Evolutionary conservation across 202 grass and related monocot genomes (phyloP), one percentile per base, ranked within the genome.

Genomic region (Brachypodium distachyon): DNA sequence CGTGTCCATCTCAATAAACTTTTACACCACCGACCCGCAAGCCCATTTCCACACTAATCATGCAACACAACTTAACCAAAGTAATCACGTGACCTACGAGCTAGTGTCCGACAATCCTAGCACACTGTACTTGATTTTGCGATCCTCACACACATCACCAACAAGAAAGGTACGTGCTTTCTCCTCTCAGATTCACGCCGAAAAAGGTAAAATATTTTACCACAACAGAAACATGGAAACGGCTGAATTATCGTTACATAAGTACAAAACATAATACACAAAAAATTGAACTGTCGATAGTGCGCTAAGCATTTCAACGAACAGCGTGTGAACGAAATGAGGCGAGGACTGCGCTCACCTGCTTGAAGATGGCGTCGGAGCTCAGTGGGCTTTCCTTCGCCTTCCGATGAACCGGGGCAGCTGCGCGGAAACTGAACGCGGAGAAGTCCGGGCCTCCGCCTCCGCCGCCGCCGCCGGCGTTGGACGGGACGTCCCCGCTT

Each of bases 311-410:
- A 72, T 60, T 73, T 67, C 51, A 31, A 50, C 13, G 67, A 58
- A 26, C 40, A 41, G 70, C 25, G 73, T 9, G 37, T 26, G 40
- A 37, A 28, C 34, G 18, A 2, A 71, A 72, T 4, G 32, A 13
- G 27, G 36, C 5, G 7, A 12, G 18, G 72, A 34, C n/a, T n/a
- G n/a, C n/a, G 60, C 73, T 78, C 8, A 91, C 93, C 90, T 97
- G 93, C 76, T 92, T 89, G 80, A 97, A 97, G 84, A 93, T 91
- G 48, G 83, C 81, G 60, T 83, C 80, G 67, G 91, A 91, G 78
- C 91, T 97, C 2, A 97, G 76, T 12, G 91, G 94, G 33, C 91
- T 92, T 67, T 97, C 91, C 68, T 74, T 94, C 42, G 82, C 67
- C 38, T 80, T 87, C 33, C 81, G 49, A 67, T 97, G 94, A 55